Evolutionary conservation across 495 filamentous ascomycete species (phyloP).

Genomic region (Penicillium bialowiezense): DNA sequence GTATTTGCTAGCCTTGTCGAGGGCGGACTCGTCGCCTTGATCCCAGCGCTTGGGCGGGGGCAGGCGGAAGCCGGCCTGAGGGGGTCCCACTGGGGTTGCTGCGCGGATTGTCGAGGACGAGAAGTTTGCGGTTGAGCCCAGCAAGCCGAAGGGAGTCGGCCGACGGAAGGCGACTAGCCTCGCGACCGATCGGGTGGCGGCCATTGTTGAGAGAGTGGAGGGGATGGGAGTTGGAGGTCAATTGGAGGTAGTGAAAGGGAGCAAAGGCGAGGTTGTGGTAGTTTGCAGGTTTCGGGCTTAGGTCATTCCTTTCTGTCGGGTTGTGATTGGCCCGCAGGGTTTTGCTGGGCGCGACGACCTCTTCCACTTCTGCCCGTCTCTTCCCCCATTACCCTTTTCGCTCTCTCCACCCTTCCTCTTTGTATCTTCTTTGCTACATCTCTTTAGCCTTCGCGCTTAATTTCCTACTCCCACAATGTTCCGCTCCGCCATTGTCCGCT

Average conservation of each 20-base stretch:
- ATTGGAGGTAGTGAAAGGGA: slow-evolving; percentile 20
- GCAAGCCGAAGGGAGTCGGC: slow-evolving; percentile 34
- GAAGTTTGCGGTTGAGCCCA: slow-evolving; percentile 56
- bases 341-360: slow-evolving; percentile 36
- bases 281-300: slow-evolving; percentile 40
- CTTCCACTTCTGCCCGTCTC: slow-evolving; percentile 18
- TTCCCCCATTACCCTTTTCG: slow-evolving; percentile 11
- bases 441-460: slow-evolving; percentile 25
- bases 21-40: slow-evolving; percentile 61
- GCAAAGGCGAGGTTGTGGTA: slow-evolving; percentile 26
- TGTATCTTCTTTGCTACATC: slow-evolving; percentile 18
- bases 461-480: slow-evolving; percentile 65
- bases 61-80: slow-evolving; percentile 73
- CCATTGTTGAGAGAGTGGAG: slow-evolving; percentile 41
- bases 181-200: slow-evolving; percentile 49
- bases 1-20: slow-evolving; percentile 85
- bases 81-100: slow-evolving; percentile 75
- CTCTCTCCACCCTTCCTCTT: slow-evolving; percentile 16
- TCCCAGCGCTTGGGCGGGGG: slow-evolving; percentile 67
- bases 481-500: slow-evolving; percentile 74
- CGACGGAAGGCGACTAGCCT: slow-evolving; percentile 53
- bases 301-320: slow-evolving; percentile 45
- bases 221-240: slow-evolving; percentile 12
- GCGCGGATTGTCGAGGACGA: slow-evolving; percentile 56
- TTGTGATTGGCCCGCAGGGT: slow-evolving; percentile 47